Evolutionary conservation across 2,329 filamentous ascomycete species (phyloP).

Genomic region (Fusarium sp.): DNA sequence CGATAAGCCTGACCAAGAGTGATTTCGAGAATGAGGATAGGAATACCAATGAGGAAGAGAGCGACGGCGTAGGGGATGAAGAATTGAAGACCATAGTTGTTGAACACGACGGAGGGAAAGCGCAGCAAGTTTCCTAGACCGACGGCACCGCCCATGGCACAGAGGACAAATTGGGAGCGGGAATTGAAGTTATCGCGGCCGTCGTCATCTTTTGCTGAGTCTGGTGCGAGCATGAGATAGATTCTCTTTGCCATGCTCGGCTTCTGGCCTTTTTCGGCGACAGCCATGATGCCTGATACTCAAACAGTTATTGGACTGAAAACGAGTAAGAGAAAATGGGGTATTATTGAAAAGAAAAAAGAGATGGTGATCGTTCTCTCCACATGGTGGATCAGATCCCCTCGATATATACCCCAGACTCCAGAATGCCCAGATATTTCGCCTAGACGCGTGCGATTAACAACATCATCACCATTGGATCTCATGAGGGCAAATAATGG

Average conservation of each 20-base stretch:
- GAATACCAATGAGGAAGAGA: conserved; percentile 59
- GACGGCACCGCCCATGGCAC: conserved; percentile 61
- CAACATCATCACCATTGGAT: neutral
- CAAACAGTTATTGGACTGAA: neutral
- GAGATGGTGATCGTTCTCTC: neutral
- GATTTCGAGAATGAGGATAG: conserved; percentile 65
- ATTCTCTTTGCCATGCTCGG: conserved; percentile 35
- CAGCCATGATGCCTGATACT: conserved; percentile 26
- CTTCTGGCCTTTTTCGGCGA: conserved; percentile 30
- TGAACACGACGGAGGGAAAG: conserved; percentile 67
- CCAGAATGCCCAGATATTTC: neutral
- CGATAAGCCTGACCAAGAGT: conserved; percentile 75
- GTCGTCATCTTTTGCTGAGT: conserved; percentile 43
- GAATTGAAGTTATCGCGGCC: conserved; percentile 47
- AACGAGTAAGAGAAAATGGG: neutral
- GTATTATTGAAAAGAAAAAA: conserved; percentile 3
- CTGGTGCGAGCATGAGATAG: conserved; percentile 37
- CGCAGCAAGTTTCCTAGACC: conserved; percentile 68
- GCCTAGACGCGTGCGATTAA: conserved; percentile 1
- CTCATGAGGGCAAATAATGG: neutral
- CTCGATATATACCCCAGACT: conserved; percentile 14
- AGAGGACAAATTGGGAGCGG: conserved; percentile 46
- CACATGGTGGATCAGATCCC: conserved; percentile 12
- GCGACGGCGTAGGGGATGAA: conserved; percentile 67
- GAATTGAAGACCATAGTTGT: conserved; percentile 68